phyloP scores from a whole-genome alignment of 805 yeast species.

The Deakozyma indianensis region DNA sequence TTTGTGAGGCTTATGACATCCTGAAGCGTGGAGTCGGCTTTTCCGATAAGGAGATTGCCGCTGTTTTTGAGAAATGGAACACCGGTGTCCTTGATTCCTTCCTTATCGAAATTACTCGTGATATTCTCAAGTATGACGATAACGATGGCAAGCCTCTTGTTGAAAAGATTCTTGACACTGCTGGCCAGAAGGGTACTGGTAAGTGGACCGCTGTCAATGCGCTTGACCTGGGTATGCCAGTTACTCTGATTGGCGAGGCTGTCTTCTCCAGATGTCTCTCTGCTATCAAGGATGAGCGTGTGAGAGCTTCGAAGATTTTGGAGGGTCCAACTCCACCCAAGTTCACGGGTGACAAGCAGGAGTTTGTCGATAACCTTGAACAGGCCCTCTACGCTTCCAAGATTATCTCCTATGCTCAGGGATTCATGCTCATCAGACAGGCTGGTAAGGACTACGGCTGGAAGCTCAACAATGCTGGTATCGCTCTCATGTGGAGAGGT shows the following conservation, averaged over 20 bases:
- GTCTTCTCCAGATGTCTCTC: conserved; percentile 94
- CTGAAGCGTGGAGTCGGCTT: conserved; percentile 89
- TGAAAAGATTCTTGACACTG: conserved; percentile 91
- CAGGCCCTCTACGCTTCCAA: conserved; percentile 98
- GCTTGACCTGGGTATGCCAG: conserved; percentile 95
- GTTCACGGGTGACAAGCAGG: conserved; percentile 59
- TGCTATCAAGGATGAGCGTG: conserved; percentile 84
- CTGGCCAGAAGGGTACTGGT: conserved; percentile 99
- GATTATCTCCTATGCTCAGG: conserved; percentile 97
- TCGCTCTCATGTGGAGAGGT: conserved; percentile 99
- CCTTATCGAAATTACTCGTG: conserved; percentile 93
- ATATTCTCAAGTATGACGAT: conserved; percentile 80
- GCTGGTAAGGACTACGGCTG: conserved; percentile 95
- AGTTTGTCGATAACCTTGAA: conserved; percentile 85
- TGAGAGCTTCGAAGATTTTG: conserved; percentile 62
- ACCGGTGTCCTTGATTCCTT: conserved; percentile 94
- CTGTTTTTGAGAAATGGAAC: conserved; percentile 88
- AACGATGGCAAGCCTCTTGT: conserved; percentile 84
- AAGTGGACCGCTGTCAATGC: conserved; percentile 99
- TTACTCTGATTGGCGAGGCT: conserved; percentile 96
- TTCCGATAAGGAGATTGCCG: conserved; percentile 82
- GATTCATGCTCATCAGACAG: conserved; percentile 97
- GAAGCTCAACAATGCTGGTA: conserved; percentile 96
- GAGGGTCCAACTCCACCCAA: conserved; percentile 67
- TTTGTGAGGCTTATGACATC: conserved; percentile 93